Base-by-base conservation (phyloP, 768 basidiomycete species). In the Tylopilus subfusipes region DNA sequence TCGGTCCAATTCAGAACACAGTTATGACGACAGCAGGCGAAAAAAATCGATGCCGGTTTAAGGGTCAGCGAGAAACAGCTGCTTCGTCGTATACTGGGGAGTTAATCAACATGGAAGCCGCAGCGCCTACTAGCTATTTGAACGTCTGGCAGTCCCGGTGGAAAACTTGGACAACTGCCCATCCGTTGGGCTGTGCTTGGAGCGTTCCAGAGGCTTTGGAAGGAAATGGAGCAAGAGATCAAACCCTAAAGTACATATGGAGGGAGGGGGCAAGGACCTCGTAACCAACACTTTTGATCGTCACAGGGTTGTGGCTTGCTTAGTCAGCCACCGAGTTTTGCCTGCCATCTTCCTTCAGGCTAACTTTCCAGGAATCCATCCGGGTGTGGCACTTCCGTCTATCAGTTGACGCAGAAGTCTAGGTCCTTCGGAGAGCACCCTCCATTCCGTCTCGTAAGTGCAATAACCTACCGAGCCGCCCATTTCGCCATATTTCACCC, bases 311-410 rank as follows among this genome's bases (percentile, higher is more conserved):
- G 29, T 21, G 49, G 22, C 47, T 21, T 33, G 60, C 65, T 66
- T 65, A 68, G 65, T 68, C 65, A 66, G 52, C 36, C 0, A 19
- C 27, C 34, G 19, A 48, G 38, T 7, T 43, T 19, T 51, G 44
- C 46, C 43, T 14, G 31, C 29, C 43, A 47, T 11, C 31, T 22
- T 27, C 56, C 29, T 64, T 57, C 31, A 62, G 13, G 27, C 8
- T 56, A 51, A 64, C 64, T 53, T 67, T 64, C 53, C n/a, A 22
- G 57, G 62, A n/a, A 42, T 51, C 22, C 19, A 3, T 48, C 16
- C 16, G 30, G 46, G 6, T 44, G 19, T 16, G 36, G 33, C 19
- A 25, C 38, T 48, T 57, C 29, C 42, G 33, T 56, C 40, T 54
- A 29, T 22, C 24, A 42, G n/a, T 42, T 21, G 12, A 13, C 29